A percentile compares a stretch with the other conserved stretches of the same genome.
phyloP scores from a whole-genome alignment of 2,329 filamentous ascomycete genomes.

The Lasiodiplodia sp. region DNA sequence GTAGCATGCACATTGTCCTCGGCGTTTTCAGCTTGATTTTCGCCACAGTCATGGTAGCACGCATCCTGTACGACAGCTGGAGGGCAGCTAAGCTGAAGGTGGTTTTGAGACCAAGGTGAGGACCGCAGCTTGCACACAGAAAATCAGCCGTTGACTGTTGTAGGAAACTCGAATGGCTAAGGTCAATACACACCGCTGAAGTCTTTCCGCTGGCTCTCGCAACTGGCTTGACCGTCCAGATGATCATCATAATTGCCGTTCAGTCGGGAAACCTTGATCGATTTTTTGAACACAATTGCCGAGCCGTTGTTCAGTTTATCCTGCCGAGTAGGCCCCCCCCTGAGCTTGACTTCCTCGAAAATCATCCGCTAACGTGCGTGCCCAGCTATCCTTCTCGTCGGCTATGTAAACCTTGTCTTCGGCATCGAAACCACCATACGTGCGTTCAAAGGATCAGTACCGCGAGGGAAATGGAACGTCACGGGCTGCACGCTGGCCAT shows the following conservation, averaged over 20 bases:
- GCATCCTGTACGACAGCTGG: constrained; percentile 48
- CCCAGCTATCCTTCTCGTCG: constrained; percentile 70
- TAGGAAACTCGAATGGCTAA: constrained; percentile 47
- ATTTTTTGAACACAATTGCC: constrained; percentile 47
- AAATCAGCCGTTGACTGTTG: constrained; percentile 27
- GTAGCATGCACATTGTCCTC: constrained; percentile 49
- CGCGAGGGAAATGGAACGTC: constrained; percentile 67
- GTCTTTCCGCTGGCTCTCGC: constrained; percentile 50
- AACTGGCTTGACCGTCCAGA: constrained; percentile 46
- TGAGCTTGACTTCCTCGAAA: background rate
- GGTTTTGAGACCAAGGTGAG: constrained; percentile 44
- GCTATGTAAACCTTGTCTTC: constrained; percentile 71
- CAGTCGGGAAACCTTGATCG: constrained; percentile 48
- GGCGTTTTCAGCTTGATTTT: constrained; percentile 49
- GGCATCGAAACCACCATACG: constrained; percentile 67
- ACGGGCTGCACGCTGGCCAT: constrained; percentile 63
- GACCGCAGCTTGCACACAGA: background rate
- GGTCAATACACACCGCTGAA: constrained; percentile 49
- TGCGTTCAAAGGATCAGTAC: constrained; percentile 59
- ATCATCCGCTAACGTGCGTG: background rate
- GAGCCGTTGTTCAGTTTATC: constrained; percentile 45
- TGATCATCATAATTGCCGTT: constrained; percentile 48
- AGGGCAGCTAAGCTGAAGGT: constrained; percentile 44
- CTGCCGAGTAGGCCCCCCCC: constrained; percentile 45
- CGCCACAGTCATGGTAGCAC: constrained; percentile 44